phyloP scores from a whole-genome alignment of 805 yeast species.

The Starmerella potacharoeniae region DNA sequence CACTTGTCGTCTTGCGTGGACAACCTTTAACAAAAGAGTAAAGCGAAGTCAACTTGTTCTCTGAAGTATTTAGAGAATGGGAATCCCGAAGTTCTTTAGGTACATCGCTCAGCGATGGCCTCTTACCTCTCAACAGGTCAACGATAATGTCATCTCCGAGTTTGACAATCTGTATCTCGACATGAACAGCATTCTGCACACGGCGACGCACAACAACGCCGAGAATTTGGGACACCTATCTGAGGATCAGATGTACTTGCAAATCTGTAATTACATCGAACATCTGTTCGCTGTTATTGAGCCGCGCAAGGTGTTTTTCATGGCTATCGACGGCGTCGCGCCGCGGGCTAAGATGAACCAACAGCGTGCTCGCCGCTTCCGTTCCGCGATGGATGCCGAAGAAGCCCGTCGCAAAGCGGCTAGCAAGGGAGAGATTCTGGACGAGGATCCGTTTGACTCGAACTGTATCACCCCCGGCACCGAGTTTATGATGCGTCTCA shows the following conservation, averaged over 20 bases:
- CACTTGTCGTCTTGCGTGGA: neutral
- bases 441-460: constrained; percentile 80
- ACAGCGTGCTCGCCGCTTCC: constrained; percentile 84
- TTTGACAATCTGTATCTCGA: constrained; percentile 91
- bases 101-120: constrained; percentile 99
- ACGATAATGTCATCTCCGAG: constrained; percentile 75
- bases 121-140: constrained; percentile 72
- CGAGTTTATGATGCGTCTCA: constrained; percentile 87
- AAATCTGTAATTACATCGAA: constrained; percentile 90
- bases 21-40: neutral
- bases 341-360: constrained; percentile 98
- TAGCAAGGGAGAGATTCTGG: constrained; percentile 64
- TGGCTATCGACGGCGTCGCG: constrained; percentile 98
- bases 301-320: constrained; percentile 80
- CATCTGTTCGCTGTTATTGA: constrained; percentile 78
- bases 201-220: constrained; percentile 80
- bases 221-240: constrained; percentile 52
- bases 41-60: neutral
- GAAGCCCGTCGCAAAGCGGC: constrained; percentile 27
- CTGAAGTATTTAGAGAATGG: constrained; percentile 33
- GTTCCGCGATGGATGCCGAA: constrained; percentile 82
- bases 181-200: constrained; percentile 92
- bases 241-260: constrained; percentile 84
- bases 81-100: constrained; percentile 94
- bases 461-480: constrained; percentile 98